Percentiles rank a stretch among this genome's conserved stretches.
Conservation (phyloP, 129 eudicot species). For the Chrysanthemum lavandulifolium region DNA sequence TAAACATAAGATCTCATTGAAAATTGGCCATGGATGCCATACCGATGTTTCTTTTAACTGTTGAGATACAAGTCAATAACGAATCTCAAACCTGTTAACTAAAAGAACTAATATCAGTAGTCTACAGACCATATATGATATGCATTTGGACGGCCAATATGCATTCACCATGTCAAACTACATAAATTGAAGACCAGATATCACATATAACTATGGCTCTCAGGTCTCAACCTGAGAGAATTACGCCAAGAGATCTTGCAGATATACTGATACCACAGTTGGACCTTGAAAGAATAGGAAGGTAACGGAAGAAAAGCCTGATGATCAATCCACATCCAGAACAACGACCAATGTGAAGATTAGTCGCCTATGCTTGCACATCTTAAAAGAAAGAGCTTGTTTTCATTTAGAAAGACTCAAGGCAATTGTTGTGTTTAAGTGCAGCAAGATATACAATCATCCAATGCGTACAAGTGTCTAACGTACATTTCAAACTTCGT, state of each 20-base stretch:
- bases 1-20: too few species aligned
- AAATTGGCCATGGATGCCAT: too few species aligned
- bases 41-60: neutral
- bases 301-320: neutral
- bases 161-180: too few species aligned
- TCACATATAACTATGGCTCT: too few species aligned
- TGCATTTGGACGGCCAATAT: too few species aligned
- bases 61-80: neutral
- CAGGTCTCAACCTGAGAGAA: too few species aligned
- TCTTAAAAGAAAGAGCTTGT: neutral
- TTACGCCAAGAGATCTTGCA: too few species aligned
- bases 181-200: too few species aligned
- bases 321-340: neutral
- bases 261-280: too few species aligned
- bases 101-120: too few species aligned
- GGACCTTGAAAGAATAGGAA: neutral
- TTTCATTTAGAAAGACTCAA: neutral
- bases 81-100: neutral
- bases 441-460: neutral
- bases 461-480: neutral
- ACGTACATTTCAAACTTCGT: neutral
- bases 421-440: neutral
- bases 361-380: neutral
- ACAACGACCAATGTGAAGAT: neutral
- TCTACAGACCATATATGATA: too few species aligned